Evolutionary conservation across 495 filamentous ascomycete genomes (phyloP).

Genomic region (Penicillium canariense): DNA sequence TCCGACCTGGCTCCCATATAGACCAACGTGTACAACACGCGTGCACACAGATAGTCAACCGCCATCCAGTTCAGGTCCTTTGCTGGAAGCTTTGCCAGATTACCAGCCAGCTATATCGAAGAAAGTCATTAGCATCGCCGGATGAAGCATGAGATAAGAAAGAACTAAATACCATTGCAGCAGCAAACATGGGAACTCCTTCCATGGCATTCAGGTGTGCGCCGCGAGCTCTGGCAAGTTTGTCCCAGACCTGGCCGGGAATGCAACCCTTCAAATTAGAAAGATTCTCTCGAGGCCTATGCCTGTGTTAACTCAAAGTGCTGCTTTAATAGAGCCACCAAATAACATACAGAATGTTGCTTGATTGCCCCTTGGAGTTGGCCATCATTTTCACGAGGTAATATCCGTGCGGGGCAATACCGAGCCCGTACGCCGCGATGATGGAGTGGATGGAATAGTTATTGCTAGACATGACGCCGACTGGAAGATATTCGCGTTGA

Average conservation of each 20-base stretch:
- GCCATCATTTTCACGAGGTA: slow-evolving; percentile 32
- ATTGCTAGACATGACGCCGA: slow-evolving; percentile 3
- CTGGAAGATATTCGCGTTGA: neutral
- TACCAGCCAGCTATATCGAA: slow-evolving; percentile 23
- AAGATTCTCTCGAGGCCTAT: slow-evolving; percentile 30
- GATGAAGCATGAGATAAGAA: neutral
- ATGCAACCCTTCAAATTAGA: slow-evolving; percentile 24
- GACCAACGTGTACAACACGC: slow-evolving; percentile 24
- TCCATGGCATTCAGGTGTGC: slow-evolving; percentile 33
- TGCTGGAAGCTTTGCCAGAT: slow-evolving; percentile 25
- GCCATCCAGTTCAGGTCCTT: slow-evolving; percentile 25
- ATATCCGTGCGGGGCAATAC: slow-evolving; percentile 26
- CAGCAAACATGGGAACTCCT: slow-evolving; percentile 27
- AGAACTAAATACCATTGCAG: slow-evolving; percentile 23
- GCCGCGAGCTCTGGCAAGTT: slow-evolving; percentile 24
- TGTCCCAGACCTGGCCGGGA: slow-evolving; percentile 22
- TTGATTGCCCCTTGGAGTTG: slow-evolving; percentile 26
- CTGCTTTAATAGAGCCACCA: neutral
- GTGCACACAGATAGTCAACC: slow-evolving; percentile 22
- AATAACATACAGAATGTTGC: slow-evolving; percentile 21
- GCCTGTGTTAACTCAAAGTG: neutral
- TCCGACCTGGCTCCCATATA: slow-evolving; percentile 29
- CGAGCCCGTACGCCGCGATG: slow-evolving; percentile 26
- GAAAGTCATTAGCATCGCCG: neutral
- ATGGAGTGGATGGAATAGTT: slow-evolving; percentile 31